Percentiles rank a stretch among this genome's conserved stretches.
Evolutionary conservation across 768 basidiomycete genomes (phyloP).

Genomic region (Strobilomyces echinocephalus): DNA sequence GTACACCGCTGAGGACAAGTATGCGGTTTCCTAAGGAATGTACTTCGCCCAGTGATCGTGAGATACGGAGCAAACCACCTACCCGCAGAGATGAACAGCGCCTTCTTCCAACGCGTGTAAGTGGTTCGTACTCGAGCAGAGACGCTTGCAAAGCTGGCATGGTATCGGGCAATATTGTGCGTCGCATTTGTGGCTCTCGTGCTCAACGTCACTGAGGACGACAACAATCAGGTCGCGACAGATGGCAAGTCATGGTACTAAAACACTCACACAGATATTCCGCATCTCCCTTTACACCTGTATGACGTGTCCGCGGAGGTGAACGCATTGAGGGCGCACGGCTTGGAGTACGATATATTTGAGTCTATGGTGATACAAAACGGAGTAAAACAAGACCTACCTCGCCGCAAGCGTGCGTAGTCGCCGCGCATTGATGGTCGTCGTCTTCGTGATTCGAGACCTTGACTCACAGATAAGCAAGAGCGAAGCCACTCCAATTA

Average conservation of each 20-base stretch:
- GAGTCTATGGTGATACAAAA: neutral
- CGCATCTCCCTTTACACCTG: slow-evolving; percentile 42
- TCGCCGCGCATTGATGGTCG: slow-evolving; percentile 50
- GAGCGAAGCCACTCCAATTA: neutral
- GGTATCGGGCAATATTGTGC: slow-evolving; percentile 46
- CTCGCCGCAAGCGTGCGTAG: slow-evolving; percentile 51
- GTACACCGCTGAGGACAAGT: slow-evolving; percentile 41
- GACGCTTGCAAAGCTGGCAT: slow-evolving; percentile 53
- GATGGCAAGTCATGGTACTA: no score
- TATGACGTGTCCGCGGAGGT: slow-evolving; percentile 26
- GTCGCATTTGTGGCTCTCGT: slow-evolving; percentile 47
- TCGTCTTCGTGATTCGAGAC: slow-evolving; percentile 42
- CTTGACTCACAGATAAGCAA: slow-evolving; percentile 29
- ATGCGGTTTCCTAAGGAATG: slow-evolving; percentile 41
- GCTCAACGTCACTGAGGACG: slow-evolving; percentile 39
- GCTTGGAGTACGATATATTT: slow-evolving; percentile 26
- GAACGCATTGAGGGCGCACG: slow-evolving; percentile 37
- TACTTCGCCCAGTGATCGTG: slow-evolving; percentile 4
- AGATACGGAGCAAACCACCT: slow-evolving; percentile 4
- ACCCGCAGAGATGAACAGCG: slow-evolving; percentile 58
- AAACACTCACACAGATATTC: slow-evolving; percentile 39
- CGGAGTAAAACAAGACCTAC: slow-evolving; percentile 26
- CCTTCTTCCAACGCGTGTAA: slow-evolving; percentile 44
- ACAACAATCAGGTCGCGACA: no score
- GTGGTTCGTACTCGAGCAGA: slow-evolving; percentile 44